phyloP scores from a whole-genome alignment of 2,329 filamentous ascomycete genomes.

The Periconia sp. region DNA sequence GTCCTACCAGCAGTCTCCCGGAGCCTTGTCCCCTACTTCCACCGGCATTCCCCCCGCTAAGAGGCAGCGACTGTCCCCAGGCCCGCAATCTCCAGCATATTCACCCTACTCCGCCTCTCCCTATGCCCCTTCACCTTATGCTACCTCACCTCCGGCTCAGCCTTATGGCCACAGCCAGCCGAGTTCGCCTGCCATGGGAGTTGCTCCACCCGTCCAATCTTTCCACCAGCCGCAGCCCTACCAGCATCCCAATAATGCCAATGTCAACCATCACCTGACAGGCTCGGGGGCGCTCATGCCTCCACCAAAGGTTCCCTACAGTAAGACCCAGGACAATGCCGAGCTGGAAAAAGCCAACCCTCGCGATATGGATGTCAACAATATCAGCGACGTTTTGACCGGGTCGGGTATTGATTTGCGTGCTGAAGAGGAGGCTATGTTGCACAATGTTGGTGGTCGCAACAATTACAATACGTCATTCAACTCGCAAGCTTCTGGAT shows the following conservation, averaged over 20 bases:
- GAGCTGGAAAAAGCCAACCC: slow-evolving; percentile 57
- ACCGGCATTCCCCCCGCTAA: slow-evolving; percentile 66
- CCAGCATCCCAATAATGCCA: slow-evolving; percentile 28
- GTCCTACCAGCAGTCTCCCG: slow-evolving; percentile 53
- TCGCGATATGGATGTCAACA: slow-evolving; percentile 63
- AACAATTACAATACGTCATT: slow-evolving; percentile 52
- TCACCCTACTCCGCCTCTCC: slow-evolving; percentile 51
- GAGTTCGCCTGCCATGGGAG: slow-evolving; percentile 26
- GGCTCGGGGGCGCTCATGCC: slow-evolving; percentile 54
- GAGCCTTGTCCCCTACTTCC: slow-evolving; percentile 51
- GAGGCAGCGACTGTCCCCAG: slow-evolving; percentile 70
- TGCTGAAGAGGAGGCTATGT: slow-evolving; percentile 81
- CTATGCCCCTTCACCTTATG: slow-evolving; percentile 40
- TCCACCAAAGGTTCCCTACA: slow-evolving; percentile 62
- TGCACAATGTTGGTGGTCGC: slow-evolving; percentile 63
- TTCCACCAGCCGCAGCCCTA: slow-evolving; percentile 58
- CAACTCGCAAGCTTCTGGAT: slow-evolving; percentile 39
- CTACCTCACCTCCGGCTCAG: slow-evolving; percentile 31
- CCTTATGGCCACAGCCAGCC: slow-evolving; percentile 32
- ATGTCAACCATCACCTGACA: slow-evolving; percentile 11
- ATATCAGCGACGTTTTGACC: slow-evolving; percentile 80
- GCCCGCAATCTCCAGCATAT: slow-evolving; percentile 57
- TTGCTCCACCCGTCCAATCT: slow-evolving; percentile 28
- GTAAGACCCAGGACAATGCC: slow-evolving; percentile 43
- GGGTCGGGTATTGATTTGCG: slow-evolving; percentile 85